A percentile compares a stretch with the other conserved stretches of the same genome.
Evolutionary conservation across 2,329 filamentous ascomycete genomes (phyloP).

Genomic region (Calonectria hongkongensis): DNA sequence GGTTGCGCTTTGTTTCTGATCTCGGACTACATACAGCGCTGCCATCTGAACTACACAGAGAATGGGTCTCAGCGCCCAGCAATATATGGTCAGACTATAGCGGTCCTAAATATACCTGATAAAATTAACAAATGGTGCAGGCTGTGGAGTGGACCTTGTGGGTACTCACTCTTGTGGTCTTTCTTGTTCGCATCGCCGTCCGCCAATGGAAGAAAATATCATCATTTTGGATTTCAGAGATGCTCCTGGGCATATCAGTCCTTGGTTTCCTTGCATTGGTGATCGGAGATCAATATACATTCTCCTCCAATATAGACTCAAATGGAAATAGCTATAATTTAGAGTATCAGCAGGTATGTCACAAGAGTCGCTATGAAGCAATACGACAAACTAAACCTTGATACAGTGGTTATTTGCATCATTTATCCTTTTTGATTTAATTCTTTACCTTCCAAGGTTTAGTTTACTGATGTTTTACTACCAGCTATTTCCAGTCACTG

Average conservation of each 20-base stretch:
- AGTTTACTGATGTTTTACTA: conserved; percentile 15
- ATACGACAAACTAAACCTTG: background rate
- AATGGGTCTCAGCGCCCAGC: background rate
- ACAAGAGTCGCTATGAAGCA: accelerated
- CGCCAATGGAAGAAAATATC: background rate
- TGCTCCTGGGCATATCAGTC: background rate
- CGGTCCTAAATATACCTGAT: too few relatives aligned
- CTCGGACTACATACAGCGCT: background rate
- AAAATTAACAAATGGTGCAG: background rate
- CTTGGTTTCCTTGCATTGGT: background rate
- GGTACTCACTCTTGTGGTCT: conserved; percentile 2
- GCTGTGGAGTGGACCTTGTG: background rate
- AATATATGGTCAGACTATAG: background rate
- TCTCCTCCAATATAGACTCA: background rate
- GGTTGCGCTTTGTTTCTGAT: background rate
- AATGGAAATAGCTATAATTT: background rate
- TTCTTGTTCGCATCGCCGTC: background rate
- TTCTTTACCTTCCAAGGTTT: conserved; percentile 12
- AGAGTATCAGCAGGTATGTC: background rate
- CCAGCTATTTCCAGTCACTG: conserved; percentile 3
- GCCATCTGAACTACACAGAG: background rate
- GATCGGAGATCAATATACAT: background rate
- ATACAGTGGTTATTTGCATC: background rate
- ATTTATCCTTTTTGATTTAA: conserved; percentile 8
- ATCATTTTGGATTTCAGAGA: background rate